A percentile compares a stretch with the other conserved stretches of the same genome.
These are phyloP conservation scores for Yamadazyma epiphylla DNA, from an alignment of 1,139 yeast genomes.

Conservation along the genomic window DNA sequence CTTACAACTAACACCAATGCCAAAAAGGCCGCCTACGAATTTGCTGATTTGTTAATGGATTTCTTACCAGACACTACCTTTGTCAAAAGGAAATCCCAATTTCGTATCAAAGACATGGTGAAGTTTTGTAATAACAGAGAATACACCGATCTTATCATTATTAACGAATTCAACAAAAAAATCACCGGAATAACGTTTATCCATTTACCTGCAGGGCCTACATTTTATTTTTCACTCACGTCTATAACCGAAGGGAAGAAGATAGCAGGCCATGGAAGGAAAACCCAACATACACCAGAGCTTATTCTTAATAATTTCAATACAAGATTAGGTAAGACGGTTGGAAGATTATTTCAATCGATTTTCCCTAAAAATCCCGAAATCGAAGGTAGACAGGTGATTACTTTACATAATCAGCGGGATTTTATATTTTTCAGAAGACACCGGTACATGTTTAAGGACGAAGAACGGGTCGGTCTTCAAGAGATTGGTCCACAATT, in stretches of 20 bases:
- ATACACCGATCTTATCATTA: slow-evolving; percentile 80
- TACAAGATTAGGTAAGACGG: slow-evolving; percentile 88
- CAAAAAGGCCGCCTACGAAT: slow-evolving; percentile 80
- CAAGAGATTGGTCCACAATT: slow-evolving; percentile 98
- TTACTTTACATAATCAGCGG: slow-evolving; percentile 92
- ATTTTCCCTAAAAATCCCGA: slow-evolving; percentile 92
- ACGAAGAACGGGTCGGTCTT: slow-evolving; percentile 88
- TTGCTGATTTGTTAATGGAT: slow-evolving; percentile 83
- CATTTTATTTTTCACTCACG: slow-evolving; percentile 84
- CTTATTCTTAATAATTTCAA: slow-evolving; percentile 86
- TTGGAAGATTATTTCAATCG: slow-evolving; percentile 87
- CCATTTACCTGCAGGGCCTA: slow-evolving; percentile 92
- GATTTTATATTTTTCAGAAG: slow-evolving; percentile 93
- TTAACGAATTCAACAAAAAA: slow-evolving; percentile 89
- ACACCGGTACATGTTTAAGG: slow-evolving; percentile 84
- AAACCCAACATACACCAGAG: slow-evolving; percentile 90
- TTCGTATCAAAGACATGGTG: slow-evolving; percentile 81
- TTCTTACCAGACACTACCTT: slow-evolving; percentile 82
- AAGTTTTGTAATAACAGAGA: slow-evolving; percentile 76
- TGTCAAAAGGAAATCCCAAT: slow-evolving; percentile 80
- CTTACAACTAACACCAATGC: slow-evolving; percentile 88
- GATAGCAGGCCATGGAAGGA: slow-evolving; percentile 83
- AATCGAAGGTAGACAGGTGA: slow-evolving; percentile 90
- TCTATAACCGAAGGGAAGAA: slow-evolving; percentile 72
- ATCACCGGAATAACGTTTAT: slow-evolving; percentile 91